Evolutionary conservation across 2,329 filamentous ascomycete genomes (phyloP), one percentile per base, ranked within the genome.

Genomic region (Trichoderma oligosporum): DNA sequence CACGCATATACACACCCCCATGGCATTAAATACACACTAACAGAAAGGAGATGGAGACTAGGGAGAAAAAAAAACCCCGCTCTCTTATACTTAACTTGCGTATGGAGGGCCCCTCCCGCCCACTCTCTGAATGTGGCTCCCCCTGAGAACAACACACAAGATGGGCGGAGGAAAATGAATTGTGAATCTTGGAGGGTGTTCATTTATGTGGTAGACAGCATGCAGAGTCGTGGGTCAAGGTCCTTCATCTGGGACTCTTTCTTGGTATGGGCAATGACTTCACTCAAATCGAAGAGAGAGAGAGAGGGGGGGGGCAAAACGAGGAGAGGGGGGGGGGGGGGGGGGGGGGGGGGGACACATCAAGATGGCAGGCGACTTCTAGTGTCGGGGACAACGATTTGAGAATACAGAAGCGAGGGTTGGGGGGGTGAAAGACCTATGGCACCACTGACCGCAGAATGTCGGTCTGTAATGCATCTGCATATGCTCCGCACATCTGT

Each of bases 391-490:
- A 31, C 29, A 18, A 20, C 29, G 47, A n/a, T n/a, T 12, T 52
- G 25, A 20, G 48, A 44, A 35, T 5, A 7, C n/a, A 29, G 36
- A 38, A 29, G 39, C 16, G 52, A 31, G 41, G 41, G n/a, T n/a
- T n/a, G n/a, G n/a, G n/a, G n/a, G n/a, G n/a, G n/a, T n/a, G n/a
- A n/a, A n/a, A n/a, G n/a, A n/a, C n/a, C n/a, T n/a, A n/a, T n/a
- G n/a, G n/a, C n/a, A n/a, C n/a, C n/a, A n/a, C n/a, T n/a, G n/a
- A 33, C 22, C 11, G 24, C 11, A 45, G 52, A 55, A 55, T 55
- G 52, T 55, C 52, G 52, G 52, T 55, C 52, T 55, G 52, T 16
- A 46, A 46, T 45, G 44, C 41, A 31, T n/a, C 49, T 45, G 41
- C 41, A 55, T 38, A 20, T 42, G 35, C 35, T 48, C 45, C 53